Evolutionary conservation across 257 asterid genomes (phyloP).

Genomic region (Hygrophila difformis): DNA sequence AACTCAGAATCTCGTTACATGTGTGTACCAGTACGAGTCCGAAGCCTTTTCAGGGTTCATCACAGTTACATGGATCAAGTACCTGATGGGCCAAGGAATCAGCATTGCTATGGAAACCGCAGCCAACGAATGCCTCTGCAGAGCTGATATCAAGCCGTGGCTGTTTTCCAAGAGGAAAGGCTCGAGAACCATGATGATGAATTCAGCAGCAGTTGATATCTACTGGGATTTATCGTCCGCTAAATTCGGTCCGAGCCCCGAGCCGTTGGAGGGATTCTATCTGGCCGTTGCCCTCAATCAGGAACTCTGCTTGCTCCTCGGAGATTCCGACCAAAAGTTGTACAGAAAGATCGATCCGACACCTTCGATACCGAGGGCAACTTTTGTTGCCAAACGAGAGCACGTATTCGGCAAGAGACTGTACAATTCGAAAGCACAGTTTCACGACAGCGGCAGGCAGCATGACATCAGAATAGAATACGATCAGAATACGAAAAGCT

Average conservation of each 20-base stretch:
- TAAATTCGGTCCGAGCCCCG: slow-evolving; percentile 58
- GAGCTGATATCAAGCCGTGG: slow-evolving; percentile 62
- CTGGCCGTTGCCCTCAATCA: slow-evolving; percentile 40
- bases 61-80: slow-evolving; percentile 51
- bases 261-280: slow-evolving; percentile 53
- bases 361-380: slow-evolving; percentile 23
- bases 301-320: slow-evolving; percentile 39
- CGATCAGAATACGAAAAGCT: slow-evolving; percentile 22
- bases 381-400: background rate
- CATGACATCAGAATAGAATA: slow-evolving; percentile 53
- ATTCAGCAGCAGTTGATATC: slow-evolving; percentile 27
- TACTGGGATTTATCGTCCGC: slow-evolving; percentile 69
- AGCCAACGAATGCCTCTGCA: slow-evolving; percentile 29
- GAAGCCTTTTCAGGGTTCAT: slow-evolving; percentile 39
- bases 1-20: slow-evolving; percentile 49
- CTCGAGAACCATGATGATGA: slow-evolving; percentile 19
- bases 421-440: slow-evolving; percentile 39
- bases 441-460: slow-evolving; percentile 34
- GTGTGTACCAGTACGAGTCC: slow-evolving; percentile 36
- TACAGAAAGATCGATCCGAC: slow-evolving; percentile 27
- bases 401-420: background rate
- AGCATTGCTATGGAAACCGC: slow-evolving; percentile 36
- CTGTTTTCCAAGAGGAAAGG: slow-evolving; percentile 62
- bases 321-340: slow-evolving; percentile 37
- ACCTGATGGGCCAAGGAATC: slow-evolving; percentile 52